phyloP scores from a whole-genome alignment of 257 asterid species.

The Echium plantagineum region DNA sequence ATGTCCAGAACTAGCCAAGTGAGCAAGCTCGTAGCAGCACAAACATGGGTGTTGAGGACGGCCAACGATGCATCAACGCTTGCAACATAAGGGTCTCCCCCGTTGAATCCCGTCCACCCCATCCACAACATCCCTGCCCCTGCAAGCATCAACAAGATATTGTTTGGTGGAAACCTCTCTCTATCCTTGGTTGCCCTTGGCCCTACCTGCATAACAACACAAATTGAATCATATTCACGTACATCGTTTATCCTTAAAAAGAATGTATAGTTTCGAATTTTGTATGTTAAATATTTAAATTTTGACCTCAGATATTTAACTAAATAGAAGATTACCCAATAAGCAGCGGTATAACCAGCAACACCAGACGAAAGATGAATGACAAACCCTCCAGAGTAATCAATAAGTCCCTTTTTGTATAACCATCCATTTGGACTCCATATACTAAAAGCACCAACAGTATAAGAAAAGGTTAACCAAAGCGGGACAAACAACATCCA shows the following conservation, averaged over 20 bases:
- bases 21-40: slow-evolving; percentile 20
- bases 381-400: slow-evolving; percentile 55
- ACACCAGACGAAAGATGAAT: slow-evolving; percentile 63
- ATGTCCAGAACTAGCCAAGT: slow-evolving; percentile 20
- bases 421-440: slow-evolving; percentile 59
- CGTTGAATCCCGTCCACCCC: slow-evolving; percentile 27
- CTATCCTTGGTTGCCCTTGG: slow-evolving; percentile 17
- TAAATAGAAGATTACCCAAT: slow-evolving; percentile 26
- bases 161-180: slow-evolving; percentile 19
- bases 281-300: too few relatives aligned
- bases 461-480: slow-evolving; percentile 52
- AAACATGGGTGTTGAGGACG: slow-evolving; percentile 20
- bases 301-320: too few relatives aligned
- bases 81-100: slow-evolving; percentile 17
- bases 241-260: neutral
- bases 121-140: slow-evolving; percentile 23
- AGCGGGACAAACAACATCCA: slow-evolving; percentile 68
- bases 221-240: neutral
- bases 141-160: slow-evolving; percentile 18
- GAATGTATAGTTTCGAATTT: too few relatives aligned
- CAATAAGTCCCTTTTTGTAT: slow-evolving; percentile 57
- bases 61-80: slow-evolving; percentile 13
- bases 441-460: slow-evolving; percentile 56
- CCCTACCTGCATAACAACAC: slow-evolving; percentile 14
- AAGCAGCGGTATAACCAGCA: slow-evolving; percentile 55